A percentile compares a stretch with the other conserved stretches of the same genome.
Evolutionary conservation across 257 asterid genomes (phyloP).

Genomic region (Nicotiana knightiana): DNA sequence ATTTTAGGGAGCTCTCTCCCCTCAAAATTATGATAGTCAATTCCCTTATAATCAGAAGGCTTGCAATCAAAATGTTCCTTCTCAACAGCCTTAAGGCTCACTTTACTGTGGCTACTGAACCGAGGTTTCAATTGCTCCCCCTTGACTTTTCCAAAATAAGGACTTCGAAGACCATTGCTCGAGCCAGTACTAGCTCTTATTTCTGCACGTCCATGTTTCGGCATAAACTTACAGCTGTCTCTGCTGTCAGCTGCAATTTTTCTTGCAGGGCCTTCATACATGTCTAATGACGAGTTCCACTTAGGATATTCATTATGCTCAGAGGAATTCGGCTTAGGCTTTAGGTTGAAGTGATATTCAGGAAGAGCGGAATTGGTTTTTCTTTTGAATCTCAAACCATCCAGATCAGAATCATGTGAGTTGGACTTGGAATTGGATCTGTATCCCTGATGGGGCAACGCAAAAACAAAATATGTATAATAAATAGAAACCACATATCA

Average conservation of each 20-base stretch:
- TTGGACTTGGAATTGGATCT: constrained; percentile 32
- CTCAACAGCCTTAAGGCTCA: constrained; percentile 21
- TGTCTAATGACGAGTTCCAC: constrained; percentile 33
- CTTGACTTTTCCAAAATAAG: constrained; percentile 24
- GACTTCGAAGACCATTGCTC: constrained; percentile 22
- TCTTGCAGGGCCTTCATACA: constrained; percentile 36
- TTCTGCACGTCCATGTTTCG: constrained; percentile 28
- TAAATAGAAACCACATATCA: neutral
- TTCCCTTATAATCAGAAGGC: constrained; percentile 27
- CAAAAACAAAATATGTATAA: constrained; percentile 7
- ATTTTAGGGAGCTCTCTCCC: constrained; percentile 29
- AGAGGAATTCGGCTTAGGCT: constrained; percentile 30
- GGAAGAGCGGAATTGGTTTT: constrained; percentile 35
- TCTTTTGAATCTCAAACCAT: constrained; percentile 29
- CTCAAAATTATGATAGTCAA: constrained; percentile 19
- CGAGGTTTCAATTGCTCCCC: constrained; percentile 19
- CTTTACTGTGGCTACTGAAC: constrained; percentile 20
- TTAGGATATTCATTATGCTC: constrained; percentile 34
- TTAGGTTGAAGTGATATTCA: constrained; percentile 33
- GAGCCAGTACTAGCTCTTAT: constrained; percentile 26
- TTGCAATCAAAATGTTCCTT: constrained; percentile 31
- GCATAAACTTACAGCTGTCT: constrained; percentile 32
- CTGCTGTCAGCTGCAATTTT: constrained; percentile 21
- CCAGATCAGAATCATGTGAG: constrained; percentile 36
- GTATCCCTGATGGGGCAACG: constrained; percentile 30